A percentile compares a stretch with the other conserved stretches of the same genome.
phyloP scores from a whole-genome alignment of 2,329 filamentous ascomycete genomes.

The Pyrenophora seminiperda region DNA sequence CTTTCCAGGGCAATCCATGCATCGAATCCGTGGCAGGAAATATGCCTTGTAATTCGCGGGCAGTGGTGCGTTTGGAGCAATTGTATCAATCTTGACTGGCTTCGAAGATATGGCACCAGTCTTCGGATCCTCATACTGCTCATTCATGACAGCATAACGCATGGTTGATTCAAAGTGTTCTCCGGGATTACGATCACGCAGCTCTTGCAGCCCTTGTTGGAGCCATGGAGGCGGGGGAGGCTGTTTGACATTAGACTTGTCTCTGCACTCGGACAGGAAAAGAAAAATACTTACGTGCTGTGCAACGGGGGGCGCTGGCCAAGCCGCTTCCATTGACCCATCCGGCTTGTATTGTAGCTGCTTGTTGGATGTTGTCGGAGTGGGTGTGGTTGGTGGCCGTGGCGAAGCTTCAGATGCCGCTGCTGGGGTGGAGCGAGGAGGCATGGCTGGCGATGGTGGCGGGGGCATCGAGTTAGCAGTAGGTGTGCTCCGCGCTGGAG shows the following conservation, averaged over 20 bases:
- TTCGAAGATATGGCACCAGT: conserved; percentile 59
- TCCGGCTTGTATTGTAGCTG: conserved; percentile 46
- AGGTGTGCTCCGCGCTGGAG: conserved; percentile 57
- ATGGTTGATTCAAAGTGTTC: conserved; percentile 89
- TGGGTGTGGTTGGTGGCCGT: conserved; percentile 47
- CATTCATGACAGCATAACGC: conserved; percentile 84
- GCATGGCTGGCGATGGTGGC: conserved; percentile 54
- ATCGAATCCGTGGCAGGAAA: conserved; percentile 87
- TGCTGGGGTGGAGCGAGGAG: conserved; percentile 40
- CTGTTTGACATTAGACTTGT: conserved; percentile 54
- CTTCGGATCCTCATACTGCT: conserved; percentile 47
- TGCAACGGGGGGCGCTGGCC: conserved; percentile 64
- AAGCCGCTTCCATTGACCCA: conserved; percentile 68
- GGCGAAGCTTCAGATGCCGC: conserved; percentile 36
- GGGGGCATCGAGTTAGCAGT: conserved; percentile 62
- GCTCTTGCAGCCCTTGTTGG: conserved; percentile 69
- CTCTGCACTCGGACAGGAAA: not conserved
- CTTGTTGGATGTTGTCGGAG: conserved; percentile 37
- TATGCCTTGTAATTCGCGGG: conserved; percentile 73
- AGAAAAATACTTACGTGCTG: conserved; percentile 62
- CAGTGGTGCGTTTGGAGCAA: conserved; percentile 55
- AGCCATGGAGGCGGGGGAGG: conserved; percentile 90
- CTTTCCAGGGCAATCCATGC: conserved; percentile 90
- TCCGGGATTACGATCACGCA: conserved; percentile 73
- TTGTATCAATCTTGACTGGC: conserved; percentile 61